Evolutionary conservation across 352 stramenopile species (phyloP), one percentile per base, ranked within the genome.

Genomic region (Pythium myriotylum): DNA sequence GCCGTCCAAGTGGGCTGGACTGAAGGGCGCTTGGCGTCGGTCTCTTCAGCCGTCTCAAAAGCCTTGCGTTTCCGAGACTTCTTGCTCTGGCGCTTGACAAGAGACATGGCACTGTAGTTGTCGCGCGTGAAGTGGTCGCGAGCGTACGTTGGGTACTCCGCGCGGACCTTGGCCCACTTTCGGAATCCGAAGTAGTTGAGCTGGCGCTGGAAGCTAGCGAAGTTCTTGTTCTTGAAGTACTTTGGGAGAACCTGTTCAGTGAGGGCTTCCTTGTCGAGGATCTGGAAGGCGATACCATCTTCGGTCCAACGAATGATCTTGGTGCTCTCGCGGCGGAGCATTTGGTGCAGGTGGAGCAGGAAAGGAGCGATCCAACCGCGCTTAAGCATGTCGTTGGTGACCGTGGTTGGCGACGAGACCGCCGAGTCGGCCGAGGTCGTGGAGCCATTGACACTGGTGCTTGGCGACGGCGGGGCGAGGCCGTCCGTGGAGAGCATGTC

Each of bases 171-270:
- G 79, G 76, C 91, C 82, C 84, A 93, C 67, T 96, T 96, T 62
- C 86, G 83, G 74, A 98, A 98, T 52, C 78, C 84, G 74, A 98
- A 98, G 77, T 98, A 98, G 79, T 97, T 97, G 50, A 98, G 83
- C 69, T 98, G 92, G 20, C 94, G 88, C 67, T 97, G 89, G 59
- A 98, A 96, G 54, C 91, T 98, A n/a, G 94, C 93, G 73, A 98
- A 98, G 69, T 94, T 97, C 65, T 94, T 92, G 77, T 98, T 96
- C 73, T 97, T 97, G 59, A 98, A 98, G 75, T 98, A 98, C 57
- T 90, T 88, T 16, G 94, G 92, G 22, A 98, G 72, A 35, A 98
- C 84, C 69, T 95, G 80, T 22, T 88, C 68, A 54, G 96, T 94
- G 47, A 98, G 79, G 24, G 77, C 74, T 9, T 81, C 71, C 70